Conservation (phyloP, 305 asterid genomes). For the Fraxinus paxiana region DNA sequence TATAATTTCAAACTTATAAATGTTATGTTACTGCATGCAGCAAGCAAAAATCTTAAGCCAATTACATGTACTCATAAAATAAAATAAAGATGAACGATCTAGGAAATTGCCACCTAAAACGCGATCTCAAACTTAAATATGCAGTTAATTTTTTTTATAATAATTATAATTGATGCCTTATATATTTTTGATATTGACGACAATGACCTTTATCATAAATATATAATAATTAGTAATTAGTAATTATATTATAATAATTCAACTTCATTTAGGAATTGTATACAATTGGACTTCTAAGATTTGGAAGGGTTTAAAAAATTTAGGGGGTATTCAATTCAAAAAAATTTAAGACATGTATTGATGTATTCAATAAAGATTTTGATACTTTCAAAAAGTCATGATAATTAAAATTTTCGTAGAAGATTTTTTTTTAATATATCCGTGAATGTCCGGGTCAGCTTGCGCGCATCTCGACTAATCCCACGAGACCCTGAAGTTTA, state of each 20-base stretch:
- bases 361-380: background rate
- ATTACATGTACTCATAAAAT: background rate
- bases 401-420: too few relatives aligned
- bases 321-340: too few relatives aligned
- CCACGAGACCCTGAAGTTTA: too few relatives aligned
- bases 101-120: background rate
- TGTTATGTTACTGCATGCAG: background rate
- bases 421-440: too few relatives aligned
- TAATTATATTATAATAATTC: background rate
- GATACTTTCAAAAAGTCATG: too few relatives aligned
- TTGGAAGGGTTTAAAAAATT: background rate
- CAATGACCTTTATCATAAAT: background rate
- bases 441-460: too few relatives aligned
- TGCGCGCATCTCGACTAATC: too few relatives aligned
- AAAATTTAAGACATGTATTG: background rate
- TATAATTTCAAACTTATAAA: too few relatives aligned
- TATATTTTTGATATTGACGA: background rate
- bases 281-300: background rate
- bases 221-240: too few relatives aligned
- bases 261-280: background rate
- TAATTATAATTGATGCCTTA: background rate
- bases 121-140: background rate
- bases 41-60: background rate
- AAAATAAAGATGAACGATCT: too few relatives aligned
- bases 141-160: too few relatives aligned